These are phyloP conservation scores for Microdochium trichocladiopsis DNA, from an alignment of 2,329 filamentous ascomycete genomes.

Conservation along the genomic window DNA sequence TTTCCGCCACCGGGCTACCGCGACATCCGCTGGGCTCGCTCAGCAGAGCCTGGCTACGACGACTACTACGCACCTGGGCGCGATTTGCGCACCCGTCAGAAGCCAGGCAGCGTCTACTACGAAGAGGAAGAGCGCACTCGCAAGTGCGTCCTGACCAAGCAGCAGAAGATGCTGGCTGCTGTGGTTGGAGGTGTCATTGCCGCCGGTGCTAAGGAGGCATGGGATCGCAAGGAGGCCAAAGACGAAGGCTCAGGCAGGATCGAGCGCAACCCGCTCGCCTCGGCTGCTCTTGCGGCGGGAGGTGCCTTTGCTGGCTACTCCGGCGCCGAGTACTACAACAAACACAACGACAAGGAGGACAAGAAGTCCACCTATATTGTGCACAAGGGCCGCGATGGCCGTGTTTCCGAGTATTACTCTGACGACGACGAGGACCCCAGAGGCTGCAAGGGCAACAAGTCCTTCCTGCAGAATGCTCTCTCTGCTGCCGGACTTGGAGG, in stretches of 20 bases:
- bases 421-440: conserved; percentile 48
- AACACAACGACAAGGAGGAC: conserved; percentile 47
- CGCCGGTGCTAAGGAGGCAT: conserved; percentile 60
- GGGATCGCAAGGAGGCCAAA: conserved; percentile 53
- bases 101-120: conserved; percentile 40
- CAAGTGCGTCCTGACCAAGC: conserved; percentile 49
- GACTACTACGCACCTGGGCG: conserved; percentile 48
- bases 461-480: conserved; percentile 56
- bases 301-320: conserved; percentile 58
- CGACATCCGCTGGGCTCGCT: conserved; percentile 55
- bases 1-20: conserved; percentile 65
- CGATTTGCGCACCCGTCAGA: conserved; percentile 37
- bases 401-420: conserved; percentile 45
- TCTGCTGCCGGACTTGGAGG: conserved; percentile 55
- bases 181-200: conserved; percentile 57
- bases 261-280: conserved; percentile 52
- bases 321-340: conserved; percentile 56
- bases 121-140: conserved; percentile 51
- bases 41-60: conserved; percentile 53
- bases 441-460: conserved; percentile 55
- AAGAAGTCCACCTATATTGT: conserved; percentile 45
- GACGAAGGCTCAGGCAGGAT: conserved; percentile 37
- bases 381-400: conserved; percentile 47
- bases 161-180: conserved; percentile 61
- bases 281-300: conserved; percentile 55